Percentiles rank a stretch among this genome's conserved stretches.
Conservation (phyloP, 1,284 basidiomycete genomes). For the Apiotrichum gracile region DNA sequence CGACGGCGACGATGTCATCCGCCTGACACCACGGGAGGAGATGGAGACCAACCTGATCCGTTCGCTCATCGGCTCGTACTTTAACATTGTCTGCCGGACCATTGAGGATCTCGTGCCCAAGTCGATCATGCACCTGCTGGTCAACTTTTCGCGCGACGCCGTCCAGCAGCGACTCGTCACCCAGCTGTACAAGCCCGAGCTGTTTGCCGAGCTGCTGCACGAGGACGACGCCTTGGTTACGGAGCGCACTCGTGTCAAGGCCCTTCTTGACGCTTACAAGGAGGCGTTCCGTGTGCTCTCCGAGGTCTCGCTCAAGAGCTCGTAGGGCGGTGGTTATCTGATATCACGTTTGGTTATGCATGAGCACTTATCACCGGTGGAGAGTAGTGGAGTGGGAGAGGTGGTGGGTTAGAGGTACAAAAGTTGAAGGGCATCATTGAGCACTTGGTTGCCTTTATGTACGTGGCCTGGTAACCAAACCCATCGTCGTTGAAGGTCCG, state of each 20-base stretch:
- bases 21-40: conserved; percentile 73
- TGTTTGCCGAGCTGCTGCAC: conserved; percentile 85
- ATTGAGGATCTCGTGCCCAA: conserved; percentile 98
- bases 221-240: conserved; percentile 94
- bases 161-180: conserved; percentile 95
- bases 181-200: conserved; percentile 84
- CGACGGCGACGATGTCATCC: conserved; percentile 61
- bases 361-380: background rate
- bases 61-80: conserved; percentile 90
- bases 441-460: no score
- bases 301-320: conserved; percentile 45
- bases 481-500: no score
- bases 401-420: no score
- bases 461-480: no score
- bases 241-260: conserved; percentile 89
- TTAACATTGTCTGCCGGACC: conserved; percentile 88
- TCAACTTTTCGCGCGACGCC: conserved; percentile 92
- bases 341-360: background rate
- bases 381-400: no score
- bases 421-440: no score
- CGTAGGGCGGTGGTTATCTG: conserved; percentile 8
- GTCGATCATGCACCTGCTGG: conserved; percentile 74
- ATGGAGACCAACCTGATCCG: conserved; percentile 95
- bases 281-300: conserved; percentile 74
- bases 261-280: conserved; percentile 90